These are phyloP conservation scores for Jackrogersella minutella DNA, from an alignment of 495 filamentous ascomycete genomes.

Conservation along the genomic window DNA sequence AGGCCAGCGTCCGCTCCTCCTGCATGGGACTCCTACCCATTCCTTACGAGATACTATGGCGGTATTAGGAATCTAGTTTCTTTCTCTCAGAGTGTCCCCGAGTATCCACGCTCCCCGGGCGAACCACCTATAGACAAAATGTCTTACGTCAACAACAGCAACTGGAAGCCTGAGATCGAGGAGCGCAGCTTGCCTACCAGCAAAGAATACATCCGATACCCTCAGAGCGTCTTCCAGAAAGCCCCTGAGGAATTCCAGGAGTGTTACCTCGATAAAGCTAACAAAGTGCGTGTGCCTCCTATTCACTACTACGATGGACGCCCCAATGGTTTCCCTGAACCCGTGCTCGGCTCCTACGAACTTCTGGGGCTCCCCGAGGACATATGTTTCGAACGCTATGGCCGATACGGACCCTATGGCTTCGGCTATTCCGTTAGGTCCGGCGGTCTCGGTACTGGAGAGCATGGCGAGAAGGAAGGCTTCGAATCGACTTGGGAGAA, in stretches of 20 bases:
- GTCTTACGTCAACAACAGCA: slow-evolving; percentile 41
- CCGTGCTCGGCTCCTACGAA: slow-evolving; percentile 82
- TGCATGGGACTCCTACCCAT: slow-evolving; percentile 81
- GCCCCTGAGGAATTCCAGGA: slow-evolving; percentile 56
- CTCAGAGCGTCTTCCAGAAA: slow-evolving; percentile 39
- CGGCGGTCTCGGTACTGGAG: slow-evolving; percentile 81
- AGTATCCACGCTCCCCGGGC: slow-evolving; percentile 73
- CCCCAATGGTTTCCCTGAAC: slow-evolving; percentile 80
- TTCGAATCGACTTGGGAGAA: slow-evolving; percentile 76
- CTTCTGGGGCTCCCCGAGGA: slow-evolving; percentile 82
- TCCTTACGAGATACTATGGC: slow-evolving; percentile 84
- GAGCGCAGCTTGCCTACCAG: slow-evolving; percentile 52
- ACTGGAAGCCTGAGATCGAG: slow-evolving; percentile 34
- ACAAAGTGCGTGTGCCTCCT: slow-evolving; percentile 67
- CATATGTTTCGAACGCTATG: slow-evolving; percentile 93
- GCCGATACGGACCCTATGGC: slow-evolving; percentile 87
- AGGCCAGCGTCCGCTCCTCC: slow-evolving; percentile 66
- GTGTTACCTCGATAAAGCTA: slow-evolving; percentile 76
- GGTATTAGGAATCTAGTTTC: slow-evolving; percentile 74
- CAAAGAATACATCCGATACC: slow-evolving; percentile 60
- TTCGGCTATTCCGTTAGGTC: slow-evolving; percentile 78
- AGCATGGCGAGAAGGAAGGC: slow-evolving; percentile 81
- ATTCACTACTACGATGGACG: slow-evolving; percentile 77
- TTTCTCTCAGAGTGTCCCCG: slow-evolving; percentile 68
- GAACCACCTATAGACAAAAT: slow-evolving; percentile 48